These are phyloP conservation scores for Zoysia japonica DNA, from an alignment of 176 grass and related monocot genomes.

Conservation along the genomic window DNA sequence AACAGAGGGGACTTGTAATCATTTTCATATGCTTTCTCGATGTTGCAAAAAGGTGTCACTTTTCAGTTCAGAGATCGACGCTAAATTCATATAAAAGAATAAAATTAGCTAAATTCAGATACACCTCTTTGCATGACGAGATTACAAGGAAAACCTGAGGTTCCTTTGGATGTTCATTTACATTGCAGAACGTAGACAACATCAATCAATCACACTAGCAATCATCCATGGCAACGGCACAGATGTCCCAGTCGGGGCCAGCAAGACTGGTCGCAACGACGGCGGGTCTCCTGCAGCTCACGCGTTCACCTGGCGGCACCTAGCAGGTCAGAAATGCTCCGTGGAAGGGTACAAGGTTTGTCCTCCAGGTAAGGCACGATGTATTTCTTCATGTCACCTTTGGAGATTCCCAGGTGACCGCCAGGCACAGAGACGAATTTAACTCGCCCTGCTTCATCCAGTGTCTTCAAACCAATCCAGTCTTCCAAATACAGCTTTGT, in stretches of 20 bases:
- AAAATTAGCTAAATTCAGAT: neutral
- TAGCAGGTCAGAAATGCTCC: slow-evolving; percentile 18
- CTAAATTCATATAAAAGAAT: neutral
- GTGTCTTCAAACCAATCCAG: slow-evolving; percentile 78
- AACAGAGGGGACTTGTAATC: neutral
- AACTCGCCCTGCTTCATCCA: slow-evolving; percentile 80
- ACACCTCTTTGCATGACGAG: neutral
- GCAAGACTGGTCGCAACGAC: neutral
- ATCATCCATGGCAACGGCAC: neutral
- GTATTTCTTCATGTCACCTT: slow-evolving; percentile 71
- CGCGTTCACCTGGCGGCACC: slow-evolving; percentile 24
- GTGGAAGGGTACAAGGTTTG: neutral
- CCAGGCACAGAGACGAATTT: slow-evolving; percentile 74
- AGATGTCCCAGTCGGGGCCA: neutral
- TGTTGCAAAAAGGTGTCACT: neutral
- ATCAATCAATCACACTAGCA: neutral
- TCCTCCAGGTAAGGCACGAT: slow-evolving; percentile 76
- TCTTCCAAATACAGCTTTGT: slow-evolving; percentile 82
- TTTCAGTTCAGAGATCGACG: neutral
- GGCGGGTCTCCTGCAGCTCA: slow-evolving; percentile 7
- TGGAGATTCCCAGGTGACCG: slow-evolving; percentile 79
- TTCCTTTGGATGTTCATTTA: neutral
- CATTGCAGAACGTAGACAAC: neutral
- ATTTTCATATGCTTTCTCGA: neutral
- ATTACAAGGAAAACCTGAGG: neutral